These are phyloP conservation scores for Colletotrichum eremochloae DNA, from an alignment of 2,329 filamentous ascomycete genomes.

Conservation along the genomic window DNA sequence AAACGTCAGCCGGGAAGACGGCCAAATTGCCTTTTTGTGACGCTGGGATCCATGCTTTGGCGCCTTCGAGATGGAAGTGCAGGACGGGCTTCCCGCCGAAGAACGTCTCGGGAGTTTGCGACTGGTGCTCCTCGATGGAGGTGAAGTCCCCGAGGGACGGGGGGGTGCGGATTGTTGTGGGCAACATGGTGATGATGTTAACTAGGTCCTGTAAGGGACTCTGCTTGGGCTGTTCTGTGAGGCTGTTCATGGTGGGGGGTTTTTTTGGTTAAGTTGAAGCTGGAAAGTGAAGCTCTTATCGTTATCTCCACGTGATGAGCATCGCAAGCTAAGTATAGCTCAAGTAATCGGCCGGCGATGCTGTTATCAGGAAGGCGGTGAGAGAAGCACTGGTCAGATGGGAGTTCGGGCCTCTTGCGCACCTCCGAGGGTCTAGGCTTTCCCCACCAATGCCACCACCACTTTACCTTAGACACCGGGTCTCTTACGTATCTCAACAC, in stretches of 20 bases:
- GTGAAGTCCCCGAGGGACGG: slow-evolving; percentile 73
- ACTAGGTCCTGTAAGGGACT: slow-evolving; percentile 29
- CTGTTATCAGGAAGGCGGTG: slow-evolving; percentile 17
- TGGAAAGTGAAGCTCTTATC: slow-evolving; percentile 42
- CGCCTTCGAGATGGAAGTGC: slow-evolving; percentile 70
- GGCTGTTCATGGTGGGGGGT: slow-evolving; percentile 31
- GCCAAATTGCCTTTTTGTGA: slow-evolving; percentile 68
- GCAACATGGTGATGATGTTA: slow-evolving; percentile 53
- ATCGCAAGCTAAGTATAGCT: neutral
- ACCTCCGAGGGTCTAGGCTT: slow-evolving; percentile 33
- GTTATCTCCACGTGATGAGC: slow-evolving; percentile 43
- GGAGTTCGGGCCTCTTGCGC: neutral
- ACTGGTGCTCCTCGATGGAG: slow-evolving; percentile 76
- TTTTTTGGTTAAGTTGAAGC: slow-evolving; percentile 35
- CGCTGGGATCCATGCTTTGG: slow-evolving; percentile 70
- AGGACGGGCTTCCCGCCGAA: slow-evolving; percentile 79
- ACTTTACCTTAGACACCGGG: neutral
- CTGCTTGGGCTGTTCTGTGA: slow-evolving; percentile 33
- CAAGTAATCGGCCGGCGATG: accelerated
- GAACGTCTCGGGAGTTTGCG: slow-evolving; percentile 80
- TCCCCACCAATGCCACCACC: slow-evolving; percentile 5
- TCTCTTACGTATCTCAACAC: neutral
- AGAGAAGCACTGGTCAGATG: neutral
- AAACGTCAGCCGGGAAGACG: slow-evolving; percentile 61
- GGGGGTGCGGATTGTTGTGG: slow-evolving; percentile 68